Percentiles rank a stretch among this genome's conserved stretches.
These are phyloP conservation scores for Pecoramyces ruminantium DNA, from an alignment of 192 early-diverging fungal genomes.

Conservation along the genomic window DNA sequence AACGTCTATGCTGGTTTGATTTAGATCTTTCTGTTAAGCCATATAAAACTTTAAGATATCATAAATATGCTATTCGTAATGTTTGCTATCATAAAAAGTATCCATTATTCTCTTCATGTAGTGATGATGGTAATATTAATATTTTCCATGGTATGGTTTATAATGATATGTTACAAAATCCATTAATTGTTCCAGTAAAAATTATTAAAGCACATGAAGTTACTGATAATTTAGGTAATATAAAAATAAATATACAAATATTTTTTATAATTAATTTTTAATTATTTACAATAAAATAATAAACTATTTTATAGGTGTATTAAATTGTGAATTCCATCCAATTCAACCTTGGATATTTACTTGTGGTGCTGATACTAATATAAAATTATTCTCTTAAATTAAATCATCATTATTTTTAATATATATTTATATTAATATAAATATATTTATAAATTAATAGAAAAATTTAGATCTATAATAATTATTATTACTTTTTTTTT, in stretches of 20 bases:
- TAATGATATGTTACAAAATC: slow-evolving; percentile 86
- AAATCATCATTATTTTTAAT: too few relatives aligned
- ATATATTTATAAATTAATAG: too few relatives aligned
- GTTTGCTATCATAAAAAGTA: slow-evolving; percentile 71
- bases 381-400: slow-evolving; percentile 50
- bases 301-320: slow-evolving; percentile 29
- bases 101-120: slow-evolving; percentile 83
- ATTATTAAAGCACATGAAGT: slow-evolving; percentile 65
- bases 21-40: slow-evolving; percentile 82
- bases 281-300: neutral
- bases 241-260: slow-evolving; percentile 1
- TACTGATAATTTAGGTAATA: slow-evolving; percentile 47
- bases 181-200: slow-evolving; percentile 96
- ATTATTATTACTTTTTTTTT: too few relatives aligned
- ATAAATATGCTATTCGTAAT: slow-evolving; percentile 72
- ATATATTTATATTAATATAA: too few relatives aligned
- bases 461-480: too few relatives aligned
- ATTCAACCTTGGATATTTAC: slow-evolving; percentile 93
- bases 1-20: slow-evolving; percentile 93
- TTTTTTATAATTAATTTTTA: neutral
- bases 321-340: slow-evolving; percentile 84
- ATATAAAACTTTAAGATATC: slow-evolving; percentile 83
- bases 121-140: slow-evolving; percentile 85
- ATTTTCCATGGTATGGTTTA: slow-evolving; percentile 99
- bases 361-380: slow-evolving; percentile 73